A percentile compares a stretch with the other conserved stretches of the same genome.
These are phyloP conservation scores for Drosera capensis DNA, from an alignment of 148 eudicot genomes.

Conservation along the genomic window DNA sequence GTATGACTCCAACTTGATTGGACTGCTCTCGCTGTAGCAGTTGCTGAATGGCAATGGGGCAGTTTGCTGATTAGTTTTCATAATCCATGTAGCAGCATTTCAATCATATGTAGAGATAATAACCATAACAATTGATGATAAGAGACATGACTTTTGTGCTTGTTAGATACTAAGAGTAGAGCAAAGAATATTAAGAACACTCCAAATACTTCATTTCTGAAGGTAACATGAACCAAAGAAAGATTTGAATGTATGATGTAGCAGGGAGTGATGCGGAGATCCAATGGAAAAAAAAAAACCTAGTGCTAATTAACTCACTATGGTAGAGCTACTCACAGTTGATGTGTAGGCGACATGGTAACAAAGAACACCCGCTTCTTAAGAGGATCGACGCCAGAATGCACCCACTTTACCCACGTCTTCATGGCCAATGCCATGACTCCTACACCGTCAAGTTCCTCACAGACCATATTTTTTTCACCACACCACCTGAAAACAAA, in stretches of 20 bases:
- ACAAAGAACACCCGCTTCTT: conserved; percentile 69
- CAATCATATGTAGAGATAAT: no score
- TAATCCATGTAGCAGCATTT: no score
- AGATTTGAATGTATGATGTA: neutral
- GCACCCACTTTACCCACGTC: conserved; percentile 83
- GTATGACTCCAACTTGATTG: conserved; percentile 37
- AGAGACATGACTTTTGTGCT: no score
- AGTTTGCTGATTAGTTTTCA: neutral
- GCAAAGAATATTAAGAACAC: no score
- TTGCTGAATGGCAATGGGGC: conserved; percentile 37
- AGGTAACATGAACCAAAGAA: neutral
- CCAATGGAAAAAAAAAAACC: neutral
- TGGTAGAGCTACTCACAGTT: conserved; percentile 27
- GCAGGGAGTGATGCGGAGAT: neutral
- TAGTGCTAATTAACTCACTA: neutral
- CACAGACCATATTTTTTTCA: conserved; percentile 55
- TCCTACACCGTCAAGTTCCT: conserved; percentile 55
- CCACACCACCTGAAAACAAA: conserved; percentile 49
- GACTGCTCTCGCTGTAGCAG: conserved; percentile 59
- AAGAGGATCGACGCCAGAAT: conserved; percentile 34
- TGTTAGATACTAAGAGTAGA: no score
- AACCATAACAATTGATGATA: no score
- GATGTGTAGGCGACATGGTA: conserved; percentile 95
- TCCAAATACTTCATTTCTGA: no score
- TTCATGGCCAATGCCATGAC: conserved; percentile 96